Evolutionary conservation across 1,284 basidiomycete species (phyloP), one percentile per base, ranked within the genome.

Genomic region (Chalciporus sp.): DNA sequence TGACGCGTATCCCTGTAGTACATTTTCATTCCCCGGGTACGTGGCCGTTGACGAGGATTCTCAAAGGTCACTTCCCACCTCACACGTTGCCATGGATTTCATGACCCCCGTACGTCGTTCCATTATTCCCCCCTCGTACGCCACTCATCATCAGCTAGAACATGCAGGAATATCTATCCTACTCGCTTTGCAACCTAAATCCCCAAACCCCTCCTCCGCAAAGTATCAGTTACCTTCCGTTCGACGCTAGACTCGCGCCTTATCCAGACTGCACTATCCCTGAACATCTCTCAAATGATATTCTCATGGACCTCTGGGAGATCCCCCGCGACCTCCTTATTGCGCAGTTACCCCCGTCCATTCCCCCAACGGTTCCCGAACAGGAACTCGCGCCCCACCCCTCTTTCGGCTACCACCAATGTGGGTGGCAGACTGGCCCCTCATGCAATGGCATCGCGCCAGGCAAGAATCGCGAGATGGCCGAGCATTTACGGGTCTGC

Each of bases 381-480:
- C 47, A 45, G 6, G 14, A 42, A 26, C 16, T 31, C 27, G 7
- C 20, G n/a, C 14, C 37, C 1, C 52, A 43, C 7, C 51, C 35
- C 3, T 27, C 31, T 14, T 63, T 57, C 55, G 7, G 31, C 7
- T 54, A 42, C 33, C 49, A 68, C 43, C 17, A 17, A 14, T 67
- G 65, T 42, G 56, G 53, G 9, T 67, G 65, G 65, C 9, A 50
- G 41, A 40, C 52, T 23, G 66, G 64, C n/a, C 55, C 64, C 12
- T 51, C 0, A 11, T 67, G 65, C 49, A 37, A 58, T 26, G 68
- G 64, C 27, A 29, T 27, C 8, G 67, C 62, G 42, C 65, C 68
- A 3, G 65, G 67, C 1, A 67, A 35, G 26, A 67, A 67, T 39
- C 62, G 67, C 17, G 65, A 67, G 27, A 67, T 67, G 65, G 62